A percentile compares a stretch with the other conserved stretches of the same genome.
Evolutionary conservation across 768 basidiomycete species (phyloP).

Genomic region (Termitomyces sp.): DNA sequence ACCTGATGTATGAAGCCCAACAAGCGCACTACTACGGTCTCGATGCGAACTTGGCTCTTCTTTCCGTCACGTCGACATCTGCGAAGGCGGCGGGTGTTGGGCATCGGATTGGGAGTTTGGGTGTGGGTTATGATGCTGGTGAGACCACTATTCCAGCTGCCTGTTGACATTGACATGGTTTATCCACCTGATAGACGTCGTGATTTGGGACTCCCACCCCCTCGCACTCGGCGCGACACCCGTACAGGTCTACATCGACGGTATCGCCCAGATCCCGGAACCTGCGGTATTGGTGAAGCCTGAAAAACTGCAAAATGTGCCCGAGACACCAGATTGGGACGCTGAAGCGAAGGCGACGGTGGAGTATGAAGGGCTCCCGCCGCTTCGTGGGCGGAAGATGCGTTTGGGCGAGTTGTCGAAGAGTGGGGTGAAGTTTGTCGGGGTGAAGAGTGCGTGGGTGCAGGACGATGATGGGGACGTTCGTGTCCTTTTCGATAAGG

Average conservation of each 20-base stretch:
- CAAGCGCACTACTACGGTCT: conserved; percentile 68
- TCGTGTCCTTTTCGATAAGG: conserved; percentile 19
- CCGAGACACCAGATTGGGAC: conserved; percentile 55
- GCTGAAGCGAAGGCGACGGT: conserved; percentile 56
- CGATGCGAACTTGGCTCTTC: conserved; percentile 50
- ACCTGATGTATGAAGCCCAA: conserved; percentile 68
- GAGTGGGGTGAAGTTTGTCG: conserved; percentile 47
- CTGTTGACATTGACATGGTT: not conserved
- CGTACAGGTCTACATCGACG: conserved; percentile 79
- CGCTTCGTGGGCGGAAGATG: conserved; percentile 41
- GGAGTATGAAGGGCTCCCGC: conserved; percentile 66
- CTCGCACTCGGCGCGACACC: conserved; percentile 79
- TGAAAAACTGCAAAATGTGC: conserved; percentile 43
- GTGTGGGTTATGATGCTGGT: conserved; percentile 36
- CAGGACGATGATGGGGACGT: conserved; percentile 15
- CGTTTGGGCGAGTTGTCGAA: conserved; percentile 3
- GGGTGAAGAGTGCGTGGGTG: conserved; percentile 41
- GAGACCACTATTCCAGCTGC: not conserved
- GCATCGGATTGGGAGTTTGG: conserved; percentile 65
- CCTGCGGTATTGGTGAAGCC: conserved; percentile 43
- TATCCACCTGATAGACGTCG: conserved; percentile 33
- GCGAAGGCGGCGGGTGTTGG: conserved; percentile 62
- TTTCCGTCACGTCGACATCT: conserved; percentile 62
- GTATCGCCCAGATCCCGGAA: conserved; percentile 56
- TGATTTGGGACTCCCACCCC: conserved; percentile 75